Percentiles rank a stretch among this genome's conserved stretches.
Conservation (phyloP, 1,284 basidiomycete genomes). For the Moniliella sp. region DNA sequence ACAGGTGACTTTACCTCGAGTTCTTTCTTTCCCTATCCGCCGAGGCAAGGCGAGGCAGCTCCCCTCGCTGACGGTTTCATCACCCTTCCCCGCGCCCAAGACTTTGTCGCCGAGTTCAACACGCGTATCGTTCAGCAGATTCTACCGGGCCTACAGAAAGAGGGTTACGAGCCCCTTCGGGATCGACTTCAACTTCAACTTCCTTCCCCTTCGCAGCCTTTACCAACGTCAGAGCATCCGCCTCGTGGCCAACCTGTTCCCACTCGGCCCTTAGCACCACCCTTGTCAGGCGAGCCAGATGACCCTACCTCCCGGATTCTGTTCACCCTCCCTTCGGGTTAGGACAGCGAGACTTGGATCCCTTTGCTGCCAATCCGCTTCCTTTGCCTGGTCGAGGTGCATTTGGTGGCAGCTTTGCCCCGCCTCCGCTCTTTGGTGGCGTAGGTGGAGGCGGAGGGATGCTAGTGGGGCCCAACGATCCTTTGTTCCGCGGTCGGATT, state of each 20-base stretch:
- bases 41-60: conserved; percentile 3
- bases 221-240: not conserved
- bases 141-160: conserved; percentile 20
- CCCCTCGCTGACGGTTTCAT: conserved; percentile 20
- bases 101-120: conserved; percentile 11
- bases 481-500: conserved; percentile 45
- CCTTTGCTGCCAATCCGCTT: conserved; percentile 39
- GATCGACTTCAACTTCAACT: not conserved
- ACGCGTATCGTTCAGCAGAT: conserved; percentile 13
- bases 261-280: conserved; percentile 1
- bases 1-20: conserved; percentile 55
- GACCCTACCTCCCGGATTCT: not conserved
- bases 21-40: conserved; percentile 47
- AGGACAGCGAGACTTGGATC: conserved; percentile 60
- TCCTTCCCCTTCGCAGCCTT: too few relatives aligned
- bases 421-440: conserved; percentile 13
- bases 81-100: conserved; percentile 10
- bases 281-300: not conserved
- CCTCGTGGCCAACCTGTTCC: not conserved
- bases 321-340: conserved; percentile 49
- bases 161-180: conserved; percentile 7
- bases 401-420: conserved; percentile 7
- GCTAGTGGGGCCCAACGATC: conserved; percentile 67
- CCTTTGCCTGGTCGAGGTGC: conserved; percentile 3
- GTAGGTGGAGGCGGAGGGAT: conserved; percentile 50